Conservation (phyloP, 1,139 yeast genomes). For the Yamadazyma dendronema region DNA sequence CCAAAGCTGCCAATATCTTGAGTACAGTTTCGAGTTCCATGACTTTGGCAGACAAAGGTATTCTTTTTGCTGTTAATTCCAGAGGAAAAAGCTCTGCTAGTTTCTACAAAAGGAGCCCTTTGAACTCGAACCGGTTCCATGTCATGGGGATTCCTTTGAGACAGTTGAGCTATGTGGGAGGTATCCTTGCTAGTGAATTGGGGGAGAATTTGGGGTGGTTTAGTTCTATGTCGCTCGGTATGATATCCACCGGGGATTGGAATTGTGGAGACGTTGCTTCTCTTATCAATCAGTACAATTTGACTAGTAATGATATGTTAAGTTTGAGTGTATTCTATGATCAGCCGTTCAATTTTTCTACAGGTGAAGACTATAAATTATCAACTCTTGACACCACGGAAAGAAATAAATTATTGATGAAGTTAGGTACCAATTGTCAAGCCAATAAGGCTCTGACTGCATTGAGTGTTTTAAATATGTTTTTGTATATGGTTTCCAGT, state of each 20-base stretch:
- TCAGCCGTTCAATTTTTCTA: neutral
- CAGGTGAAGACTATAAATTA: neutral
- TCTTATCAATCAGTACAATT: slow-evolving; percentile 11
- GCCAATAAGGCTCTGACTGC: slow-evolving; percentile 13
- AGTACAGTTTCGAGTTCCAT: slow-evolving; percentile 5
- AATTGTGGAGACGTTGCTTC: slow-evolving; percentile 10
- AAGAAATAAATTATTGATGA: slow-evolving; percentile 7
- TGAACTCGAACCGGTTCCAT: neutral
- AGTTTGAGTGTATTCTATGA: slow-evolving; percentile 1
- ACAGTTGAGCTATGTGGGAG: slow-evolving; percentile 3
- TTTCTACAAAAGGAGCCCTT: slow-evolving; percentile 3
- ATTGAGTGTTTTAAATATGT: slow-evolving; percentile 9
- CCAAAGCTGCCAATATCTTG: slow-evolving; percentile 4
- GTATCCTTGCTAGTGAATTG: slow-evolving; percentile 8
- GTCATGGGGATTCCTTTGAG: slow-evolving; percentile 1
- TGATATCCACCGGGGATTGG: slow-evolving; percentile 10
- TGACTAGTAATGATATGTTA: slow-evolving; percentile 6
- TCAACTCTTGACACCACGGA: neutral
- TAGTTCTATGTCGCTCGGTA: slow-evolving; percentile 6
- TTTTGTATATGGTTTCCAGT: slow-evolving; percentile 13
- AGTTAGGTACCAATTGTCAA: slow-evolving; percentile 12
- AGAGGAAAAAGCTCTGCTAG: neutral
- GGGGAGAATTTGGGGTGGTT: slow-evolving; percentile 10
- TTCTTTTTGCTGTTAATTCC: neutral
- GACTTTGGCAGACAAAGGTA: slow-evolving; percentile 7